Evolutionary conservation across 257 asterid genomes (phyloP), one percentile per base, ranked within the genome.

Genomic region (Petunia axillaris): DNA sequence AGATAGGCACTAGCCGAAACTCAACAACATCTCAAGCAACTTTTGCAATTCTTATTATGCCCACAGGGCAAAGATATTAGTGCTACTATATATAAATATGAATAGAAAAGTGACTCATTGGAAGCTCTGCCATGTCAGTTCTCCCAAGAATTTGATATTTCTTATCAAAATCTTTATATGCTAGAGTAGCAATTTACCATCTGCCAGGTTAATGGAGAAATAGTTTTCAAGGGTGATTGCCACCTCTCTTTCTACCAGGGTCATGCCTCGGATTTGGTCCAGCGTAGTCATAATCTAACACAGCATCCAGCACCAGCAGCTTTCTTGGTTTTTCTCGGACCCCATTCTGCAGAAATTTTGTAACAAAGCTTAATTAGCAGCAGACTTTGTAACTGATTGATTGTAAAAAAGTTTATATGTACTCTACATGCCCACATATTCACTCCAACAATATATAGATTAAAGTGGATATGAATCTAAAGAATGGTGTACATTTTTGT

Each of bases 211-310:
- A 37, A 13, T 52, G 57, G 57, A 52, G 10, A 9, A 64, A 6
- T 53, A 11, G 8, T 67, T 36, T n/a, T 86, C 81, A 89, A 41
- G 90, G 97, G 64, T 81, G 80, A 80, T 76, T 89, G 83, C 90
- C 90, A 8, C 92, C 92, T 75, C 41, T 90, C 89, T 35, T 91
- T 75, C 96, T 94, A 81, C 91, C 87, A 8, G 97, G 92, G n/a
- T 92, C 97, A 54, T 94, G 98, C 90, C 81, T 91, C 1, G 85
- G 88, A 65, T 93, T 93, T 6, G 97, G 87, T 7, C 96, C 94
- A 0, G 97, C 91, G 15, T 90, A 81, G 71, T 89, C 97, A 39
- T 94, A 94, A 85, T 93, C 98, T 54, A 89, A 80, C 74, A 82
- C 76, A 0, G 79, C 78, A 8, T 85, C 85, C 2, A 84, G 35